Evolutionary conservation across 2,329 filamentous ascomycete genomes (phyloP), one percentile per base, ranked within the genome.

Genomic region (Phoma sp.): DNA sequence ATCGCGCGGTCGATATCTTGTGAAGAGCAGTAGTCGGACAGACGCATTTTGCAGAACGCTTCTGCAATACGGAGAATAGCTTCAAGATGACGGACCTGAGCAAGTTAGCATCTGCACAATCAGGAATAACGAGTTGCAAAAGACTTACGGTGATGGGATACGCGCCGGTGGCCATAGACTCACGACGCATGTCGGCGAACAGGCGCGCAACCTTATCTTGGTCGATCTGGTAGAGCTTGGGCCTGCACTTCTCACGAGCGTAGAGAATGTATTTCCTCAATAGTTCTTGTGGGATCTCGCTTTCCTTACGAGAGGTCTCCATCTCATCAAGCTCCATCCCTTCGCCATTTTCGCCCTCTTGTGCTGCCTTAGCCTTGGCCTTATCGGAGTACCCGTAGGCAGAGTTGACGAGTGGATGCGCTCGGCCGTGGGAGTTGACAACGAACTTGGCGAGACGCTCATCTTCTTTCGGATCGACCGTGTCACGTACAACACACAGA

Each of bases 231-330:
- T 97, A 96, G 7, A 99, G 83, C 78, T 96, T 98, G 7, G 95
- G 95, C 47, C 84, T 85, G 75, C 91, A 96, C 67, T 89, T 90
- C 75, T 97, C 92, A 26, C 93, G 85, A 0, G 95, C 92, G 69
- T 97, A 99, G 15, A 98, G 83, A 64, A 99, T 99, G 75, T 98
- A 99, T 78, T 99, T 99, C 61, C 95, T 83, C 62, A 99, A 80
- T 38, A 99, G 80, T 65, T 95, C 91, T 72, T 99, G 95, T 0
- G 92, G 87, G 48, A 99, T 96, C 59, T 95, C 89, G 47, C 88
- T 88, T 59, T 82, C 79, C 55, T 82, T 80, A 57, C 81, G 79
- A 4, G 82, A 81, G 26, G 75, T 73, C 12, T 84, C 80, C 20
- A 85, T 82, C 3, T 72, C 74, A 7, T 81, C 75, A 12, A 78